Percentiles rank a stretch among this genome's conserved stretches.
Evolutionary conservation across 371 early-diverging fungal genomes (phyloP).

Genomic region (Mycotypha africana): DNA sequence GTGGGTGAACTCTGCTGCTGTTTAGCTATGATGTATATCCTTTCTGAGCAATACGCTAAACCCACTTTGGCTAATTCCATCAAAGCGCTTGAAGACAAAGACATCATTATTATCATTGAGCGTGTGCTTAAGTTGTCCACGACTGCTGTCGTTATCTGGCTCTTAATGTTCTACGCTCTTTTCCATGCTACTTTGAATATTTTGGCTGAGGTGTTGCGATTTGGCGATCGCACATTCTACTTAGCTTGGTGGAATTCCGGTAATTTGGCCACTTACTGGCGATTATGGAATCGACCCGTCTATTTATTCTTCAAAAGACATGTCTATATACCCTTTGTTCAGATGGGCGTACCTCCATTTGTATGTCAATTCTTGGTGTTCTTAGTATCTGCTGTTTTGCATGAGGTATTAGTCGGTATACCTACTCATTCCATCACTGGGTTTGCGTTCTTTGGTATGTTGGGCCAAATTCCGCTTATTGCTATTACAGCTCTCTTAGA

Average conservation of each 20-base stretch:
- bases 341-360: conserved; percentile 43
- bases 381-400: conserved; percentile 76
- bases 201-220: conserved; percentile 77
- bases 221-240: conserved; percentile 91
- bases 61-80: conserved; percentile 84
- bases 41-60: conserved; percentile 78
- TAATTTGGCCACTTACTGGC: conserved; percentile 83
- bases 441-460: conserved; percentile 87
- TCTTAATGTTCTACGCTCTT: conserved; percentile 85
- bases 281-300: conserved; percentile 88
- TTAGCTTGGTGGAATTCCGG: conserved; percentile 90
- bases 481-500: conserved; percentile 59
- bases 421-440: conserved; percentile 77
- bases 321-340: conserved; percentile 63
- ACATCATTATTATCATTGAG: conserved; percentile 68
- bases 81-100: conserved; percentile 61
- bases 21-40: conserved; percentile 72
- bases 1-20: conserved; percentile 61
- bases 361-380: conserved; percentile 68
- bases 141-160: conserved; percentile 78
- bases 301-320: conserved; percentile 87
- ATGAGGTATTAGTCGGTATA: conserved; percentile 83
- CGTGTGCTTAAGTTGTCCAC: conserved; percentile 83
- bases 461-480: conserved; percentile 85
- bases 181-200: conserved; percentile 84